These are phyloP conservation scores for Melocanna baccifera DNA, from an alignment of 176 grass and related monocot genomes.

Conservation along the genomic window DNA sequence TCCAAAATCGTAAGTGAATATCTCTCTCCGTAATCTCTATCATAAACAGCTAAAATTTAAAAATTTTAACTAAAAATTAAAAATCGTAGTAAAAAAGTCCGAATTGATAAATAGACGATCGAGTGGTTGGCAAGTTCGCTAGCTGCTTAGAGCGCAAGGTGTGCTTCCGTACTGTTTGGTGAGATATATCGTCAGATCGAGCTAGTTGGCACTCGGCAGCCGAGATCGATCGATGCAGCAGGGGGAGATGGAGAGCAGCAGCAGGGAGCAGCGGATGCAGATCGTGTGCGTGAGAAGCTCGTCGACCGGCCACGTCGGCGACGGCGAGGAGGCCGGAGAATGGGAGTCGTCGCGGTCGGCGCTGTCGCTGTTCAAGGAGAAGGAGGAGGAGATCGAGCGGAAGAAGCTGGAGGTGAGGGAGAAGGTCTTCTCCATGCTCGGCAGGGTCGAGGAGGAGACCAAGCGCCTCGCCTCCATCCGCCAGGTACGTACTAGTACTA, in stretches of 20 bases:
- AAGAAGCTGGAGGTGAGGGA: slow-evolving; percentile 74
- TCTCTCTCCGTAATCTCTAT: too few relatives aligned
- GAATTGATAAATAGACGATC: slow-evolving; percentile 33
- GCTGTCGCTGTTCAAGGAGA: slow-evolving; percentile 67
- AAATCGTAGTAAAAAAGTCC: too few relatives aligned
- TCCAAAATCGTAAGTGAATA: too few relatives aligned
- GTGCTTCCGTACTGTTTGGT: slow-evolving; percentile 17
- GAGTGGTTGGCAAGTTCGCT: slow-evolving; percentile 3
- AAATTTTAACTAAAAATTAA: too few relatives aligned
- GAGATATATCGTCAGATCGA: slow-evolving; percentile 19
- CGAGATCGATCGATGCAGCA: slow-evolving; percentile 16
- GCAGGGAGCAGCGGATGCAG: slow-evolving; percentile 71
- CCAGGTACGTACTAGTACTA: slow-evolving; percentile 25
- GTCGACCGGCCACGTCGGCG: background rate
- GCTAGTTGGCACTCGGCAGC: background rate
- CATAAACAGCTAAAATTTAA: too few relatives aligned
- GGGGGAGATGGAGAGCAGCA: slow-evolving; percentile 41
- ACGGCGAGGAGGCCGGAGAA: background rate
- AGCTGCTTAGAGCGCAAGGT: background rate
- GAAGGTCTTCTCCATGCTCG: slow-evolving; percentile 69
- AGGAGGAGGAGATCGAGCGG: slow-evolving; percentile 83
- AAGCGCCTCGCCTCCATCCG: slow-evolving; percentile 68
- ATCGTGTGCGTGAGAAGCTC: slow-evolving; percentile 50
- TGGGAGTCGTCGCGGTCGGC: slow-evolving; percentile 48
- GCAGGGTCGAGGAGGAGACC: slow-evolving; percentile 73